These are phyloP conservation scores for Sporopachydermia lactativora DNA, from an alignment of 805 yeast genomes.

Conservation along the genomic window DNA sequence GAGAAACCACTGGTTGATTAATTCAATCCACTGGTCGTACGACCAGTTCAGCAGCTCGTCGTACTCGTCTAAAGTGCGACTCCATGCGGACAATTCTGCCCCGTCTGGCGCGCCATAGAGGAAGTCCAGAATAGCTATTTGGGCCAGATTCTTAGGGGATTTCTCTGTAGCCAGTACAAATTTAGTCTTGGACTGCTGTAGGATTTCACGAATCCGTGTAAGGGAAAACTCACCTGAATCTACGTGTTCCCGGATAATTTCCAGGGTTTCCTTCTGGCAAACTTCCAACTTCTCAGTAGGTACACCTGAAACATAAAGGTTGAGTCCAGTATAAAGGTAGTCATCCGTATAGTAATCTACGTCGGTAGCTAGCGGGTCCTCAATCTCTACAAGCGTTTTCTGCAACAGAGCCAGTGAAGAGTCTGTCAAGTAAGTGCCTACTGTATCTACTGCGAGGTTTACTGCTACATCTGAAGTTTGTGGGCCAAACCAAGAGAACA, in stretches of 20 bases:
- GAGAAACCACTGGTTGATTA: conserved; percentile 39
- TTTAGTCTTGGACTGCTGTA: conserved; percentile 51
- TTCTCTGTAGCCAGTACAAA: conserved; percentile 29
- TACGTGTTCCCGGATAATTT: conserved; percentile 39
- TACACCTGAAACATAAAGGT: conserved; percentile 49
- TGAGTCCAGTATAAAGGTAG: conserved; percentile 45
- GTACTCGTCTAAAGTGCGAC: conserved; percentile 44
- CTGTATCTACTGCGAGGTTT: conserved; percentile 55
- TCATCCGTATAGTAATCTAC: conserved; percentile 63
- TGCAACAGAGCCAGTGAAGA: conserved; percentile 66
- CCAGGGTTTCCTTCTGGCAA: conserved; percentile 37
- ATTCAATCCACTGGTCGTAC: conserved; percentile 47
- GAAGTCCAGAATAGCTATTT: conserved; percentile 63
- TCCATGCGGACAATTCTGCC: conserved; percentile 38
- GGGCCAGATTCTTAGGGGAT: conserved; percentile 44
- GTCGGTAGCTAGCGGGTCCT: conserved; percentile 67
- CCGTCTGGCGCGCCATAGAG: conserved; percentile 61
- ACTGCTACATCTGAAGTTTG: conserved; percentile 32
- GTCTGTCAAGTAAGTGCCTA: conserved; percentile 64
- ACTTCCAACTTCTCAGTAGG: conserved; percentile 49
- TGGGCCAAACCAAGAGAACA: conserved; percentile 77
- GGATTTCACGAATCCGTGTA: conserved; percentile 47
- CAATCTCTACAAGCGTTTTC: conserved; percentile 62
- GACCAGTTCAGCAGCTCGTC: conserved; percentile 48
- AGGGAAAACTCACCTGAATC: conserved; percentile 41